Conservation (phyloP, 2,329 filamentous ascomycete species). For the Monosporascus sp. region DNA sequence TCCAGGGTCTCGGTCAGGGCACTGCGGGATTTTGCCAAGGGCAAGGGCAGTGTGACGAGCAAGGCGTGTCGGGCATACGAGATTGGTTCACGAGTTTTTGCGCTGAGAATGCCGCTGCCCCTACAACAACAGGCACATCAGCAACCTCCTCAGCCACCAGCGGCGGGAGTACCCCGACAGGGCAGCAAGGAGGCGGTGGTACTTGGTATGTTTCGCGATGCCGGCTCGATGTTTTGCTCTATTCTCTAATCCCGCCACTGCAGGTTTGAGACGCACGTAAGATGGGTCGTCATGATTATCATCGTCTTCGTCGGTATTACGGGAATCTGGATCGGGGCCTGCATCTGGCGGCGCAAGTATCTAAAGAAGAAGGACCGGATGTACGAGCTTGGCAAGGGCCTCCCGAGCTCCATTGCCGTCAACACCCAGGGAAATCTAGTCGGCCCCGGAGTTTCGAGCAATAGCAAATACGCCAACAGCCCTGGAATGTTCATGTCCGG, state of each 20-base stretch:
- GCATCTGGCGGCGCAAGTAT: constrained; percentile 69
- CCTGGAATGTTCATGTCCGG: constrained; percentile 35
- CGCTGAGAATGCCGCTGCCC: constrained; percentile 35
- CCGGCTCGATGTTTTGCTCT: not conserved
- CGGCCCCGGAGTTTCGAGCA: constrained; percentile 19
- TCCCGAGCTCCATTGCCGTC: constrained; percentile 31
- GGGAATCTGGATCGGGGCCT: constrained; percentile 60
- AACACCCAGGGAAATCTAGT: constrained; percentile 27
- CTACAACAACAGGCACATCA: constrained; percentile 23
- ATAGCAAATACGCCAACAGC: constrained; percentile 21
- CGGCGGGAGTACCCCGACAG: constrained; percentile 17
- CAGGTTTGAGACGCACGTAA: constrained; percentile 66
- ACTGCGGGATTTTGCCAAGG: no score
- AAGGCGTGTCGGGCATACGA: constrained; percentile 50
- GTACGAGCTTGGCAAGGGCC: constrained; percentile 42
- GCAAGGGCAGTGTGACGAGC: constrained; percentile 50
- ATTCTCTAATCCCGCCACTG: not conserved
- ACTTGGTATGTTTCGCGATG: constrained; percentile 38
- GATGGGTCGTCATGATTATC: constrained; percentile 79
- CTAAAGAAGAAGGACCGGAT: constrained; percentile 62
- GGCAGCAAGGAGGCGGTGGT: constrained; percentile 30
- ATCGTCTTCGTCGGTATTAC: constrained; percentile 66
- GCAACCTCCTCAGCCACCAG: constrained; percentile 21
- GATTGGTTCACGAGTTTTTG: constrained; percentile 70
- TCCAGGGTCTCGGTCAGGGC: no score